These are phyloP conservation scores for Punica granatum DNA, from an alignment of 345 rosid genomes.

Conservation along the genomic window DNA sequence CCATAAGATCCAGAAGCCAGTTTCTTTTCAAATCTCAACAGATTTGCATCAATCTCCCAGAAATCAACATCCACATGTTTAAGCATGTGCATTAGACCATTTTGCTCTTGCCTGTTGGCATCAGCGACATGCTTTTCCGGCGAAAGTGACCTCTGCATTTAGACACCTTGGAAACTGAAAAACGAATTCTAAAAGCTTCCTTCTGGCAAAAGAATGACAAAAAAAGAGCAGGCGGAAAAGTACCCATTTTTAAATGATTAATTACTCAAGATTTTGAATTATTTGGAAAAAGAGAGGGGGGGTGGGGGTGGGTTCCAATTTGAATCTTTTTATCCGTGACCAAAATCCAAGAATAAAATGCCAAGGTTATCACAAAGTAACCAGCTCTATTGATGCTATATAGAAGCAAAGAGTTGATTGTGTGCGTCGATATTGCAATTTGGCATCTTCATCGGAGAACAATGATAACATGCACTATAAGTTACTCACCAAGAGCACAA, in stretches of 20 bases:
- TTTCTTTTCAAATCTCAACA: constrained; percentile 22
- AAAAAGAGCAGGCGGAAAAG: neutral
- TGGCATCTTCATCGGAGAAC: neutral
- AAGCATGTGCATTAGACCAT: constrained; percentile 14
- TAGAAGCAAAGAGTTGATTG: neutral
- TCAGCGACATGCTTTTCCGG: constrained; percentile 17
- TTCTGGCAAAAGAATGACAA: neutral
- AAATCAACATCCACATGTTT: constrained; percentile 3
- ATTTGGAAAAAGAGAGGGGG: neutral
- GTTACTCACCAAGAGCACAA: neutral
- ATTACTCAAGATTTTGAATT: neutral
- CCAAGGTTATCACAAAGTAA: neutral
- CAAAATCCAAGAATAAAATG: too few relatives aligned
- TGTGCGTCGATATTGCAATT: neutral
- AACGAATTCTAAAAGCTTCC: neutral
- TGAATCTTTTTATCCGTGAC: too few relatives aligned
- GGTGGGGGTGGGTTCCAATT: neutral
- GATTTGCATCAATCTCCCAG: constrained; percentile 16
- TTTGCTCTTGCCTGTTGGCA: constrained; percentile 23
- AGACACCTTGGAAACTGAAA: neutral
- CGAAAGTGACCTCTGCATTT: constrained; percentile 35
- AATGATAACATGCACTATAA: neutral
- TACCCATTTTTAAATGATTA: neutral
- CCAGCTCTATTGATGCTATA: neutral
- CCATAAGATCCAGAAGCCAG: constrained; percentile 36